Evolutionary conservation across 2,329 filamentous ascomycete species (phyloP), one percentile per base, ranked within the genome.

Genomic region (Trichoderma sp.): DNA sequence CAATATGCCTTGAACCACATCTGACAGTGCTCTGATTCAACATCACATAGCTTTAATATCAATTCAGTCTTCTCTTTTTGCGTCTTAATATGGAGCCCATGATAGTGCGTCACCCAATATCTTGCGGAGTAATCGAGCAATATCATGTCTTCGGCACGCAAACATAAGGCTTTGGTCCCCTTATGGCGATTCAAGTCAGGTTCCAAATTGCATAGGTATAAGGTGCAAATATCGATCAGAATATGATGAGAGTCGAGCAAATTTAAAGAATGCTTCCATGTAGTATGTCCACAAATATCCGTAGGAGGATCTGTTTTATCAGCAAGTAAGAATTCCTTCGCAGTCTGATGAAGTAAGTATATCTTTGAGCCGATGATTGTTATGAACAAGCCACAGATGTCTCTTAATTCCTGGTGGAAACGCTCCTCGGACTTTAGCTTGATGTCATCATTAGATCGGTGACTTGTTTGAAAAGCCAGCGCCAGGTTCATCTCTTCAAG

Each of bases 361-460:
- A 76, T 43, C 56, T 60, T 72, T 1, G 68, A 71, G 31, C 72
- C 68, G 5, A 59, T 62, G 1, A 74, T 37, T 0, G 62, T 71
- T 8, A 76, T 61, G 7, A 81, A 80, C 8, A 79, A 77, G 27
- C 79, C 75, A 68, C 78, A 81, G 0, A 71, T 64, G 1, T 76
- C 70, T n/a, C 77, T 63, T 14, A 77, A 69, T 10, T 70, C 52
- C 5, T 61, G 16, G 3, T 33, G 33, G 24, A 75, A 71, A 1
- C 70, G 70, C 0, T 61, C 33, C 6, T 72, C 68, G 13, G 35
- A 33, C 35, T 55, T 52, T 0, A 65, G 13, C 1, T 72, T 31
- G 3, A 75, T 55, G 11, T 72, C 62, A 5, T 33, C 11, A 8
- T 65, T 71, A 7, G 69, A 72, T 14, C 14, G 65, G 2, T n/a